These are phyloP conservation scores for Phaeoacremonium minimum DNA, from an alignment of 2,329 filamentous ascomycete species.

Conservation along the genomic window DNA sequence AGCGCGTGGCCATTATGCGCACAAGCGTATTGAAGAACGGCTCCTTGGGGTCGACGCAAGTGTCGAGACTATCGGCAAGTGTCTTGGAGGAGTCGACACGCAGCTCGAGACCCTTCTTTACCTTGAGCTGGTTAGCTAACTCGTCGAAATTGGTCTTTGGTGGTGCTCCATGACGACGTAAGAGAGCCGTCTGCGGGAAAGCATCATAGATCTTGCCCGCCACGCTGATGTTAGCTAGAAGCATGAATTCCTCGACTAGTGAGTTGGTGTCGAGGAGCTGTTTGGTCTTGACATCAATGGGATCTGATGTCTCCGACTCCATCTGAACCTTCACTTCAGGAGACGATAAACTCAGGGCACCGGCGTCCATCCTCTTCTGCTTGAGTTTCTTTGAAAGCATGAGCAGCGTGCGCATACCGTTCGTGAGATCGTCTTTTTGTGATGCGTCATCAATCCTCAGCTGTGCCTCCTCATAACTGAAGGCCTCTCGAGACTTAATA, in stretches of 20 bases:
- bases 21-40: constrained; percentile 99
- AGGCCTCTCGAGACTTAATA: constrained; percentile 92
- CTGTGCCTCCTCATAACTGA: constrained; percentile 96
- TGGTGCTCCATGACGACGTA: constrained; percentile 86
- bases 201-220: constrained; percentile 84
- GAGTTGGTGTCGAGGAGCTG: constrained; percentile 93
- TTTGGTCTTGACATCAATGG: constrained; percentile 95
- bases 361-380: constrained; percentile 93
- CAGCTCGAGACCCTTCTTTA: constrained; percentile 77
- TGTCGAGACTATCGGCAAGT: constrained; percentile 88
- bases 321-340: constrained; percentile 95
- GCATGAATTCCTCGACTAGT: constrained; percentile 98
- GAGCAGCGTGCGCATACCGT: constrained; percentile 82
- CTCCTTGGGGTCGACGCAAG: constrained; percentile 72
- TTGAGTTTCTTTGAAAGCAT: constrained; percentile 88
- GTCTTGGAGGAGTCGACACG: constrained; percentile 83
- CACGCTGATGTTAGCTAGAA: constrained; percentile 94
- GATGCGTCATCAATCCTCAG: constrained; percentile 85
- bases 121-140: constrained; percentile 82
- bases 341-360: constrained; percentile 91
- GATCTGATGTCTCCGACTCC: constrained; percentile 93
- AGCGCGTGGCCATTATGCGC: constrained; percentile 93
- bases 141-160: constrained; percentile 97
- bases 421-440: constrained; percentile 83
- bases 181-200: constrained; percentile 91